Evolutionary conservation across 768 basidiomycete species (phyloP).

Genomic region (Leucosporidium yakuticum): DNA sequence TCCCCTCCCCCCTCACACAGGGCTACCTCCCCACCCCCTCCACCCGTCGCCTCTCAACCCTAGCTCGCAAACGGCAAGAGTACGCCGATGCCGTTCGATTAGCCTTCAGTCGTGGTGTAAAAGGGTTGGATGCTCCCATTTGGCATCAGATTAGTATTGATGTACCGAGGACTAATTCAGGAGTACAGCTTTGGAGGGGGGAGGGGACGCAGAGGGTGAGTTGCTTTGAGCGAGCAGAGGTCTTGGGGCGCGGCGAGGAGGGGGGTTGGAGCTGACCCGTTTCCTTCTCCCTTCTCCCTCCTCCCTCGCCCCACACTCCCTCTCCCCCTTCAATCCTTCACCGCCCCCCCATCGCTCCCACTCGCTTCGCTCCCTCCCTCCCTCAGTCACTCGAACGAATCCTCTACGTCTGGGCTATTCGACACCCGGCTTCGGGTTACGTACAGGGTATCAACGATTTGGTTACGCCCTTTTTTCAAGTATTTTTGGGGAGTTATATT

Average conservation of each 20-base stretch:
- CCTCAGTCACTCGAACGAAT: slow-evolving; percentile 82
- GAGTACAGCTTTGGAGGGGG: slow-evolving; percentile 85
- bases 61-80: slow-evolving; percentile 85
- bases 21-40: slow-evolving; percentile 86
- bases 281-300: background rate
- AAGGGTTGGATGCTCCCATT: slow-evolving; percentile 87
- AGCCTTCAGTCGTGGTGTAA: slow-evolving; percentile 77
- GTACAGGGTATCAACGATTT: slow-evolving; percentile 99
- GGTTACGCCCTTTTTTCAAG: slow-evolving; percentile 94
- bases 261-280: too few species aligned
- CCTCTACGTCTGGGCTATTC: slow-evolving; percentile 96
- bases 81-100: slow-evolving; percentile 82
- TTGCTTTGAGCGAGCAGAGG: too few species aligned
- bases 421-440: slow-evolving; percentile 96
- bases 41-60: slow-evolving; percentile 64
- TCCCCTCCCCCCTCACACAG: slow-evolving; percentile 46
- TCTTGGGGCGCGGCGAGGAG: too few species aligned
- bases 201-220: slow-evolving; percentile 78
- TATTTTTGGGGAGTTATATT: slow-evolving; percentile 91
- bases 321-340: slow-evolving; percentile 23
- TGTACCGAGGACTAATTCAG: slow-evolving; percentile 89
- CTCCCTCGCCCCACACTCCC: slow-evolving; percentile 16
- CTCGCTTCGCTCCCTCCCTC: slow-evolving; percentile 19
- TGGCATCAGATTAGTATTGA: slow-evolving; percentile 99
- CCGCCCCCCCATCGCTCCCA: background rate